A percentile compares a stretch with the other conserved stretches of the same genome.
phyloP scores from a whole-genome alignment of 148 eudicot species.

The Spergularia marina region DNA sequence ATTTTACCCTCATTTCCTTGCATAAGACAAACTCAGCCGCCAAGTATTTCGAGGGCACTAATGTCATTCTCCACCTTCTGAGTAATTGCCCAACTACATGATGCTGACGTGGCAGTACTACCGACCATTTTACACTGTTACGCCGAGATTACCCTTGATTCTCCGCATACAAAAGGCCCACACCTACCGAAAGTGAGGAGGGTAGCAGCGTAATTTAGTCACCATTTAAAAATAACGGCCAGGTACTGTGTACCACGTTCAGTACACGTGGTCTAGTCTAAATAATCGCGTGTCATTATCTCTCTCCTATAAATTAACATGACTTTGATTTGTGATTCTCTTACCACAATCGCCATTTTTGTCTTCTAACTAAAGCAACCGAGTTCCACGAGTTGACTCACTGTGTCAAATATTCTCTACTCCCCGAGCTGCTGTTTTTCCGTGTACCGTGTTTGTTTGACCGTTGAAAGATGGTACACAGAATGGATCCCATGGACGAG shows the following conservation, averaged over 20 bases:
- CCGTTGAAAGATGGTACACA: slow-evolving; percentile 32
- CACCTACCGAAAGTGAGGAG: not conserved
- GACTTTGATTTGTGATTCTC: slow-evolving; percentile 3
- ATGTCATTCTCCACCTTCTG: not conserved
- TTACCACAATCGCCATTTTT: slow-evolving; percentile 20
- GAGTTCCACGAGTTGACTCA: slow-evolving; percentile 16
- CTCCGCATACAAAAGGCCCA: not conserved
- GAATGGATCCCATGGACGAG: slow-evolving; percentile 29
- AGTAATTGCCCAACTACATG: not conserved
- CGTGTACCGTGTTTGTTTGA: not conserved
- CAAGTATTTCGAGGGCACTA: not conserved
- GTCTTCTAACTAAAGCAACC: not conserved
- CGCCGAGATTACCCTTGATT: not conserved
- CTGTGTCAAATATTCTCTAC: slow-evolving; percentile 9
- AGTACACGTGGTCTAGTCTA: slow-evolving; percentile 19
- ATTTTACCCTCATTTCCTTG: not conserved
- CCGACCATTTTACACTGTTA: not conserved
- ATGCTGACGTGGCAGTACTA: not conserved
- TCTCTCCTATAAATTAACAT: not conserved
- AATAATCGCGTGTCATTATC: not conserved
- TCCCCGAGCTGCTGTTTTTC: not conserved
- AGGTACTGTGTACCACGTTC: slow-evolving; percentile 22
- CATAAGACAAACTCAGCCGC: slow-evolving; percentile 22
- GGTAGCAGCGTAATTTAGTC: not conserved
- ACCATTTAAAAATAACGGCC: not conserved